Conservation (phyloP, 176 grass and related monocot species). For the Juncus inflexus region DNA sequence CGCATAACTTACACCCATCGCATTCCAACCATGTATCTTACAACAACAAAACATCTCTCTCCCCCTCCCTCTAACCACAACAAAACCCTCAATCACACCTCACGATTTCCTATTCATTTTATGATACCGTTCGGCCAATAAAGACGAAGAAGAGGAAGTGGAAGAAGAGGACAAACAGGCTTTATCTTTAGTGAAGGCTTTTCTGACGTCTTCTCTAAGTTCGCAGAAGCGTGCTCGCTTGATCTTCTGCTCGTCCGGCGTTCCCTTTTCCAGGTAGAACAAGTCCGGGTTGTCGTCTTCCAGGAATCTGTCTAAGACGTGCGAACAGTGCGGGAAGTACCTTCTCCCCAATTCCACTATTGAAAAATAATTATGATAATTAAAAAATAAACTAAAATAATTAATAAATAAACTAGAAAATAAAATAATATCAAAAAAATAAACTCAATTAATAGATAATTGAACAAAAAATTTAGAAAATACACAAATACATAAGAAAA, state of each 20-base stretch:
- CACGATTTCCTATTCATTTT: constrained; percentile 12
- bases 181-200: constrained; percentile 82
- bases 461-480: no score
- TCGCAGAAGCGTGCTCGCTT: constrained; percentile 71
- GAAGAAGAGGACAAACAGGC: constrained; percentile 57
- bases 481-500: no score
- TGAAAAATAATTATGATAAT: no score
- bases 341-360: constrained; percentile 79
- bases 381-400: no score
- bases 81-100: background rate
- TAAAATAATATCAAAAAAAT: no score
- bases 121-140: constrained; percentile 9
- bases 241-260: constrained; percentile 58
- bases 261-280: constrained; percentile 49
- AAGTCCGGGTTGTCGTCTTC: constrained; percentile 52
- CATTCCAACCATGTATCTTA: background rate
- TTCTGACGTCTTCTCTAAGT: constrained; percentile 69
- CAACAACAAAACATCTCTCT: constrained; percentile 2
- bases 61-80: constrained; percentile 1
- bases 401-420: constrained; percentile 11
- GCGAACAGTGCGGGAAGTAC: constrained; percentile 83
- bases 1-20: constrained; percentile 15
- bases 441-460: no score
- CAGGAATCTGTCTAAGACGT: constrained; percentile 75
- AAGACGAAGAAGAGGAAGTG: constrained; percentile 27